These are phyloP conservation scores for Paspalum vaginatum DNA, from an alignment of 176 grass and related monocot genomes.

Conservation along the genomic window DNA sequence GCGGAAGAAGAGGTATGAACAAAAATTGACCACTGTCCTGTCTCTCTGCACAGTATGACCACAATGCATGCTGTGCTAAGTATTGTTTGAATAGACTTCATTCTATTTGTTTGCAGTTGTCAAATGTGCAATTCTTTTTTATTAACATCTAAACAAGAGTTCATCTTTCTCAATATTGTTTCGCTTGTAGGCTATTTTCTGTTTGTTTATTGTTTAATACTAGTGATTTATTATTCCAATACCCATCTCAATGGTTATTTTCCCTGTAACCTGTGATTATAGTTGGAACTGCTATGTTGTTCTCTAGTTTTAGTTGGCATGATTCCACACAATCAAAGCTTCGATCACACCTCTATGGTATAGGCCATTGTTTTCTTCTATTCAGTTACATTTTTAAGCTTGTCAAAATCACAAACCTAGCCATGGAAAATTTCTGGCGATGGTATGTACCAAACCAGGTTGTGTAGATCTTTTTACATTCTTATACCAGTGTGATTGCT, in stretches of 20 bases:
- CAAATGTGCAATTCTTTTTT: background rate
- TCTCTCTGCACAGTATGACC: background rate
- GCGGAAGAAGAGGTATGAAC: constrained; percentile 68
- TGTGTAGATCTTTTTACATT: background rate
- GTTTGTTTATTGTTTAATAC: background rate
- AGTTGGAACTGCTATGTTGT: background rate
- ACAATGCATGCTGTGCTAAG: background rate
- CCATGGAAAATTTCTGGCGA: background rate
- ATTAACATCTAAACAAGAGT: background rate
- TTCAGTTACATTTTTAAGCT: background rate
- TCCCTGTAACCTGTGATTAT: background rate
- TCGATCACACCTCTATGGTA: background rate
- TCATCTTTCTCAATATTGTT: background rate
- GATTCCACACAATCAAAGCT: constrained; percentile 2
- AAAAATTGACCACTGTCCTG: constrained; percentile 18
- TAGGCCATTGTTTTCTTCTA: background rate
- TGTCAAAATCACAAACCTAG: background rate
- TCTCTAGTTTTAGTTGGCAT: background rate
- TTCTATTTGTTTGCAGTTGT: background rate
- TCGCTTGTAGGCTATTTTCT: background rate
- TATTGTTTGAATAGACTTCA: background rate
- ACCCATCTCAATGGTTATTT: background rate
- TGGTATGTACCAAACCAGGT: background rate
- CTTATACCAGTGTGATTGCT: background rate
- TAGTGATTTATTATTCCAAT: constrained; percentile 1